These are phyloP conservation scores for Parafenestella ontariensis DNA, from an alignment of 2,329 filamentous ascomycete genomes.

Conservation along the genomic window DNA sequence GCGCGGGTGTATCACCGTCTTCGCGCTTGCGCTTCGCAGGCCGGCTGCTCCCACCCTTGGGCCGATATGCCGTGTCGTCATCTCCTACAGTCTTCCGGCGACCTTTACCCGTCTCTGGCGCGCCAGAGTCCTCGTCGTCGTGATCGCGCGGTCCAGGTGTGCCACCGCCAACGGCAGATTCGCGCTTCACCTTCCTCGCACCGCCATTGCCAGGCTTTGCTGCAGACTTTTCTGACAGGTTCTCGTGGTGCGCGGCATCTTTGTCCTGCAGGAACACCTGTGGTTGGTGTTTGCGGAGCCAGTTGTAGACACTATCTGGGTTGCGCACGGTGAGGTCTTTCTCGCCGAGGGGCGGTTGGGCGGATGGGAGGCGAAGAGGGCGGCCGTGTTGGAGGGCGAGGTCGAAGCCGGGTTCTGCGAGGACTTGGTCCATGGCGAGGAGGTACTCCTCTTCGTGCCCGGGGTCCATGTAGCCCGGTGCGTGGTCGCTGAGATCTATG, in stretches of 20 bases:
- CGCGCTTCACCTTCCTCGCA: conserved; percentile 36
- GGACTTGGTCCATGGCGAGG: conserved; percentile 66
- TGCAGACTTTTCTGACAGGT: conserved; percentile 43
- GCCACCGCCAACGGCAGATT: conserved; percentile 42
- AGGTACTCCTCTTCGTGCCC: conserved; percentile 79
- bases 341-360: conserved; percentile 51
- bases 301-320: conserved; percentile 92
- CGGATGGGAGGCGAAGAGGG: conserved; percentile 50
- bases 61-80: conserved; percentile 56
- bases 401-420: conserved; percentile 61
- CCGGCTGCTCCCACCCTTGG: conserved; percentile 56
- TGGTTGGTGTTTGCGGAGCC: conserved; percentile 85
- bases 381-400: conserved; percentile 51
- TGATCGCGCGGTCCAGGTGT: conserved; percentile 46
- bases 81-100: conserved; percentile 41
- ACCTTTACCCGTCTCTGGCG: conserved; percentile 37
- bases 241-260: conserved; percentile 50
- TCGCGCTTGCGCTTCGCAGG: conserved; percentile 54
- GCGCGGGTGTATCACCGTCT: conserved; percentile 37
- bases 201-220: conserved; percentile 35
- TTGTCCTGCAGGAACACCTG: conserved; percentile 84
- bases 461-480: conserved; percentile 71
- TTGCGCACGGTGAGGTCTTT: conserved; percentile 71
- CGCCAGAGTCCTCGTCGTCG: conserved; percentile 52
- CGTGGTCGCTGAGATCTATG: conserved; percentile 61